Evolutionary conservation across 192 early-diverging fungal genomes (phyloP), one percentile per base, ranked within the genome.

Genomic region (Spizellomyces sp.): DNA sequence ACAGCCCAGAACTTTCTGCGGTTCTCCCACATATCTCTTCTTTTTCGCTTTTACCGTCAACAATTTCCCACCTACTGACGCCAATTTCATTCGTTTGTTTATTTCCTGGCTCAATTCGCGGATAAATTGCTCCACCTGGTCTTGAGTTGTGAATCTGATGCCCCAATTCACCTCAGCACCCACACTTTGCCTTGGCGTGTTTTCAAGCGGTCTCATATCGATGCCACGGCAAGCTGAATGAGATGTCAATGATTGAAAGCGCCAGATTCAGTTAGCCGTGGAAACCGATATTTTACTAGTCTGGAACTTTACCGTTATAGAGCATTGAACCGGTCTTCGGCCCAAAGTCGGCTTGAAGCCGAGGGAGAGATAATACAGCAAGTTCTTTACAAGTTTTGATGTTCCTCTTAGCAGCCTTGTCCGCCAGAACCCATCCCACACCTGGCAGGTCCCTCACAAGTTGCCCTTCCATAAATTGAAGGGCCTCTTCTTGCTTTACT

Each of bases 81-180:
- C 84, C 4, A 79, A 76, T 9, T 67, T 73, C 73, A 97, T 79
- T 5, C 92, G 74, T 19, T 82, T 80, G 19, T 79, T 80, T 0
- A 94, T 89, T 75, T 94, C 93, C 17, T 78, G 76, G 0, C 82
- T 67, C 42, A 95, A 75, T 47, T 86, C 79, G n/a, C 45, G 48
- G 1, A 96, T 47, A 83, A 96, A 98, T 45, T 78, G 75, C 52
- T 90, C 80, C 4, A 86, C 87, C 71, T 97, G 87, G 4, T 75
- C 69, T 44, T 87, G 71, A 22, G 71, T 91, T 62, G 92, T 87
- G 78, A 98, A 93, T 8, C 95, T 85, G 0, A 98, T 86, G 7
- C 92, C 95, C 94, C 95, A 95, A 57, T 89, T 89, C 15, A 95
- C 86, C 66, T 95, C 93, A 4, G 89, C 91, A 46, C 93, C 92